These are phyloP conservation scores for Trametes sanguinea DNA, from an alignment of 768 basidiomycete genomes.

Conservation along the genomic window DNA sequence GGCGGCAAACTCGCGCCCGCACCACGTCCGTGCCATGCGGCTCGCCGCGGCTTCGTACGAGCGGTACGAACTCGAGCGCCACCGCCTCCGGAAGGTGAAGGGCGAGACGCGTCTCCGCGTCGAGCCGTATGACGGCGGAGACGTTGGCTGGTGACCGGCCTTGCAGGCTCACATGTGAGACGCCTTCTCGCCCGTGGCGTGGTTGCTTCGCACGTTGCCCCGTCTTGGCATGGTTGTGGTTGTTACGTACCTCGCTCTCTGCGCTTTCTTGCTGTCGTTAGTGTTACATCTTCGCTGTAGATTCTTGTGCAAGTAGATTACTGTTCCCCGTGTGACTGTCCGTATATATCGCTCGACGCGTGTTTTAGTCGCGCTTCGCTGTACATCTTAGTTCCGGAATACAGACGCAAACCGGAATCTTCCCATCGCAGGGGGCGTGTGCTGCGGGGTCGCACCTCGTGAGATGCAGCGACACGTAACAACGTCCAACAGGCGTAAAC, in stretches of 20 bases:
- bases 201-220: not conserved
- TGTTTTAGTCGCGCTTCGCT: too few relatives aligned
- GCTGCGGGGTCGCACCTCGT: not conserved
- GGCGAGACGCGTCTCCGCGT: constrained; percentile 62
- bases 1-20: constrained; percentile 75
- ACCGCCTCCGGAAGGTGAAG: constrained; percentile 64
- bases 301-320: not conserved
- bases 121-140: constrained; percentile 59
- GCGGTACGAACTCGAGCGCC: constrained; percentile 74
- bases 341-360: too few relatives aligned
- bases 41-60: constrained; percentile 80
- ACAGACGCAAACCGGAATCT: too few relatives aligned
- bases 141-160: constrained; percentile 63
- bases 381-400: too few relatives aligned
- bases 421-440: not conserved
- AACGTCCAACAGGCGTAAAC: not conserved
- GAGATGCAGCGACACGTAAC: not conserved
- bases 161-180: not conserved
- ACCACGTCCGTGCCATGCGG: constrained; percentile 82
- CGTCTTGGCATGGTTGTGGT: not conserved
- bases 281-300: not conserved
- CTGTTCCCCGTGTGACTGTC: too few relatives aligned
- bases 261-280: not conserved
- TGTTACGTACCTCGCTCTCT: not conserved
- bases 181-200: not conserved